These are phyloP conservation scores for Talaromyces trachyspermus DNA, from an alignment of 495 filamentous ascomycete genomes.

Conservation along the genomic window DNA sequence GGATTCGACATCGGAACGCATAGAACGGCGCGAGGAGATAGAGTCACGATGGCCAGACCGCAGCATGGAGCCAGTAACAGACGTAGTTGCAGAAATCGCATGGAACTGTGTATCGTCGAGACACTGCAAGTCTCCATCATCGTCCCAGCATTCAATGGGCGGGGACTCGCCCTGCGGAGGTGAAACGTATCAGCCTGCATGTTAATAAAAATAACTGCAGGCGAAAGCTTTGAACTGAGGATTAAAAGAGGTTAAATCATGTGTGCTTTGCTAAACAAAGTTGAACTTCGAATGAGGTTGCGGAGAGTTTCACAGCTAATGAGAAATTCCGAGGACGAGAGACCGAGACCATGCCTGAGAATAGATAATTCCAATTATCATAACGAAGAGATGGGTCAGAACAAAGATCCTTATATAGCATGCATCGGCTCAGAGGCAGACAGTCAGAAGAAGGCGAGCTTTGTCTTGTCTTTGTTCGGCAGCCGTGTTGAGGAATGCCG, in stretches of 20 bases:
- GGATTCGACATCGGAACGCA: slow-evolving; percentile 73
- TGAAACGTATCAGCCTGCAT: slow-evolving; percentile 56
- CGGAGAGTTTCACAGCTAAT: not conserved
- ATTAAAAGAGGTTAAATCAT: not conserved
- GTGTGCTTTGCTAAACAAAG: not conserved
- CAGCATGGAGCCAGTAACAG: slow-evolving; percentile 41
- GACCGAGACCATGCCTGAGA: not conserved
- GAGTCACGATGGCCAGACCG: slow-evolving; percentile 59
- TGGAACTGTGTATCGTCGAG: slow-evolving; percentile 63
- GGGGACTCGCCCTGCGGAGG: slow-evolving; percentile 48
- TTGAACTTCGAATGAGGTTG: not conserved
- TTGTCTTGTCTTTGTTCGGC: not conserved
- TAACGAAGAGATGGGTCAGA: not conserved
- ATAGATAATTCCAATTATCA: not conserved
- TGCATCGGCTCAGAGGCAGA: slow-evolving; percentile 2
- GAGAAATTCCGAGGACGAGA: not conserved
- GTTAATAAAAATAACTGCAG: slow-evolving; percentile 6
- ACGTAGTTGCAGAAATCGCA: slow-evolving; percentile 53
- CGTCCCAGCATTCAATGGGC: slow-evolving; percentile 79
- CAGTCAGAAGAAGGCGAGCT: not conserved
- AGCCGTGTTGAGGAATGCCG: slow-evolving; percentile 6
- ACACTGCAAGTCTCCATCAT: slow-evolving; percentile 72
- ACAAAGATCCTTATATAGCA: not conserved
- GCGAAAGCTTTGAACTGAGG: not conserved
- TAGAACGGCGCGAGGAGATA: slow-evolving; percentile 67